Conservation (phyloP, 1,284 basidiomycete genomes). For the Ceratobasidium sp. region DNA sequence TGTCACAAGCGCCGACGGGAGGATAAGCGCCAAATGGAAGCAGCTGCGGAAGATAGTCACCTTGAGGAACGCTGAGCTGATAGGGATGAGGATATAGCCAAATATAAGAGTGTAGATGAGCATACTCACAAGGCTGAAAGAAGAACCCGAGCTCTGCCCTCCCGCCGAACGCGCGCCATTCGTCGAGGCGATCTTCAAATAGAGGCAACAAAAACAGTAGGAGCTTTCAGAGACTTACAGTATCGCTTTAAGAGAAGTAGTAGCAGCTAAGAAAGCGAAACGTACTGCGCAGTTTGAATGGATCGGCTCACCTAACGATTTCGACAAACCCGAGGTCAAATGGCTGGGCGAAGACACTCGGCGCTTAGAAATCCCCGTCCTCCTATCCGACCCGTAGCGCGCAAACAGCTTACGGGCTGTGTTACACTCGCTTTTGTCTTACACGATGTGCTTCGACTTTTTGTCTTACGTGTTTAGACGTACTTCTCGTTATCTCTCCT, state of each 20-base stretch:
- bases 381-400: neutral
- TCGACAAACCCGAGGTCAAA: slow-evolving; percentile 1
- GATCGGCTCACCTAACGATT: neutral
- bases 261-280: too few relatives aligned
- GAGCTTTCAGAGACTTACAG: too few relatives aligned
- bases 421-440: too few relatives aligned
- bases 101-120: neutral
- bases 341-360: neutral
- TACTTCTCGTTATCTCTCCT: too few relatives aligned
- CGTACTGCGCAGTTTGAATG: neutral
- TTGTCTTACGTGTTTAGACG: too few relatives aligned
- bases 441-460: too few relatives aligned
- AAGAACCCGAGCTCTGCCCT: too few relatives aligned
- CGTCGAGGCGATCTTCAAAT: neutral
- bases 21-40: neutral
- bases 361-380: neutral
- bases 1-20: neutral
- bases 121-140: neutral
- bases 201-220: too few relatives aligned
- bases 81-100: neutral
- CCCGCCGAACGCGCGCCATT: neutral
- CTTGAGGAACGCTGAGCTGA: neutral
- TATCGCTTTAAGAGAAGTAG: too few relatives aligned
- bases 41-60: neutral
- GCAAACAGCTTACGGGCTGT: too few relatives aligned